Evolutionary conservation across 129 eudicot genomes (phyloP).

Genomic region (Flaveria linearis): DNA sequence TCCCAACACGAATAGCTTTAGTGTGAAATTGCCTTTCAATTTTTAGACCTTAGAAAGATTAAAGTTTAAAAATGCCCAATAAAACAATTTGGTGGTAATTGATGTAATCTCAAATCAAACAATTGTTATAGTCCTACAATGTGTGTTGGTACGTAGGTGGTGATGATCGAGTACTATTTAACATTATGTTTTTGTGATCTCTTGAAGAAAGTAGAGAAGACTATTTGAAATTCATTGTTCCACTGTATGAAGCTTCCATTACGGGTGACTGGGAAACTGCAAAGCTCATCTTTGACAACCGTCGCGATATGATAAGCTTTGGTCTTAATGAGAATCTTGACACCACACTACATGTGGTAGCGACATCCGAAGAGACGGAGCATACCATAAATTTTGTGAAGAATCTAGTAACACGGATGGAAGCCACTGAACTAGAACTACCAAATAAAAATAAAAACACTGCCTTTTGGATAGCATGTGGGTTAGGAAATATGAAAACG

Average conservation of each 20-base stretch:
- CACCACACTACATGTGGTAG: conserved; percentile 1
- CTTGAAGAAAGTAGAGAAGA: neutral
- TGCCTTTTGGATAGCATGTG: conserved; percentile 46
- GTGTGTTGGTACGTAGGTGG: too few relatives aligned
- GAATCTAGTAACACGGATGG: conserved; percentile 32
- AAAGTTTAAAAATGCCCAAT: too few relatives aligned
- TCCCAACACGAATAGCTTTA: too few relatives aligned
- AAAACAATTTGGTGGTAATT: too few relatives aligned
- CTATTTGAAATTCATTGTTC: neutral
- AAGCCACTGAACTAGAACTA: conserved; percentile 20
- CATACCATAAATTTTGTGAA: conserved; percentile 22
- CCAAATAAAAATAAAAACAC: conserved; percentile 16
- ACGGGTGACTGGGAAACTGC: conserved; percentile 14
- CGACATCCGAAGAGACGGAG: conserved; percentile 15
- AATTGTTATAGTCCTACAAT: too few relatives aligned
- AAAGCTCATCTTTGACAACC: conserved; percentile 1
- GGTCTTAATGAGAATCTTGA: conserved; percentile 14
- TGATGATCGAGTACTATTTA: too few relatives aligned
- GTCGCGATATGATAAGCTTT: conserved; percentile 4
- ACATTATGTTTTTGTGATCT: neutral
- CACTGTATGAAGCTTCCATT: conserved; percentile 19
- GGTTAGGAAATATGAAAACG: conserved; percentile 26
- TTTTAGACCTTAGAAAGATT: too few relatives aligned
- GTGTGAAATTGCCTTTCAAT: too few relatives aligned
- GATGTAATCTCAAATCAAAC: too few relatives aligned